Base-by-base conservation (phyloP, 2,329 filamentous ascomycete species). In the Elsinoe fawcettii region DNA sequence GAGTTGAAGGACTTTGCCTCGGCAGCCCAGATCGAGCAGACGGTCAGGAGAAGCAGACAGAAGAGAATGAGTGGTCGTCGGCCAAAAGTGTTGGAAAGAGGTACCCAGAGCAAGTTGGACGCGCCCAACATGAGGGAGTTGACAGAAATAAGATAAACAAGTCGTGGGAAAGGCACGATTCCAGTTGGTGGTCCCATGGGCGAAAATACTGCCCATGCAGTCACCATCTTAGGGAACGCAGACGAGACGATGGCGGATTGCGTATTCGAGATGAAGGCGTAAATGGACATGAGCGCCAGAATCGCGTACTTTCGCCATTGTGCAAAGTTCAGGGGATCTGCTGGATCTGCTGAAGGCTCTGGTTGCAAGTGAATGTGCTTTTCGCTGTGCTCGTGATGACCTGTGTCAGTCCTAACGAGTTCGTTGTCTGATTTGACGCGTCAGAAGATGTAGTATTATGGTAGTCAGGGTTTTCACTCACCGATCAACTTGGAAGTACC, bases 101-200 rank as follows among this genome's bases (percentile, higher is more conserved):
- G 73, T 3, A 74, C 70, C 72, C 71, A 74, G 60, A 67, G 68
- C 56, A 74, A 59, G 56, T 75, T 74, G 0, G 69, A 67, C 5
- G 62, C 64, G 1, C 73, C 73, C 6, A 71, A 56, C 61, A 74
- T 66, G 5, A 75, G 63, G 9, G 70, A 65, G 44, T 73, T 74
- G 51, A 62, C 70, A 2, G 73, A 69, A 16, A 71, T 63, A 12
- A 74, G 62, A 37, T 73, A 67, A 3, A 67, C 67, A 20, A 75
- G 62, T 25, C 63, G 58, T 1, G 64, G 63, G 56, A 72, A 70
- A 1, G 62, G 51, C 16, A 61, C 6, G 20, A 61, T 56, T 20
- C 60, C 60, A 9, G 58, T 59, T 0, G 60, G 60, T 12, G 60
- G 60, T 23, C 60, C 60, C 2, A 25, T 27, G 6, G 49, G 39